phyloP scores from a whole-genome alignment of 352 stramenopile species.

The Phytophthora idaei region DNA sequence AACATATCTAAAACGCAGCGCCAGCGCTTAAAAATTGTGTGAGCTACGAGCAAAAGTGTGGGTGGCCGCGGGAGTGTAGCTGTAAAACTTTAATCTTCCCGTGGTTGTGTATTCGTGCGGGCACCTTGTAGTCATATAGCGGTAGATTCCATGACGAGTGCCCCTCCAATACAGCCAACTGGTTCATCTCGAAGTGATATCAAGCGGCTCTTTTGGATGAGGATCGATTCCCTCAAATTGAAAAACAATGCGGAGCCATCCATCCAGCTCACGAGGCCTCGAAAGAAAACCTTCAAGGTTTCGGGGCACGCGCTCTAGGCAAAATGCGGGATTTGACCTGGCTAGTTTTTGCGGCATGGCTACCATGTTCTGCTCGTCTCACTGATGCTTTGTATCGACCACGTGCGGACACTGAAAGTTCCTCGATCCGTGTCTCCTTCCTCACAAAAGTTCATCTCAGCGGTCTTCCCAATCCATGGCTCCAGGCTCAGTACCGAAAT shows the following conservation, averaged over 20 bases:
- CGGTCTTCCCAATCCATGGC: neutral
- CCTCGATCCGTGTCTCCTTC: conserved; percentile 28
- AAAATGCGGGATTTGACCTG: conserved; percentile 31
- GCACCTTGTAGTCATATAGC: conserved; percentile 15
- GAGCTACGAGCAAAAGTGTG: too few relatives aligned
- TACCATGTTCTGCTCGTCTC: conserved; percentile 23
- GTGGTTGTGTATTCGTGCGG: conserved; percentile 19
- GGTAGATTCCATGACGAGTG: conserved; percentile 6
- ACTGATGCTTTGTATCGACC: conserved; percentile 26
- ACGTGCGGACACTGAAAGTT: conserved; percentile 27
- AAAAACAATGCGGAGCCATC: conserved; percentile 14
- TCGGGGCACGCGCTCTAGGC: conserved; percentile 16
- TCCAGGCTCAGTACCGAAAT: conserved; percentile 27
- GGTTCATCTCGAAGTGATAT: conserved; percentile 20
- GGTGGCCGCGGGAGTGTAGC: too few relatives aligned
- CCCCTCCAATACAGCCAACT: conserved; percentile 11
- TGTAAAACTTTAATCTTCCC: conserved; percentile 4
- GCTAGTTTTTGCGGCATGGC: conserved; percentile 26
- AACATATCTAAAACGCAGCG: too few relatives aligned
- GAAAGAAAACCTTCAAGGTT: conserved; percentile 14
- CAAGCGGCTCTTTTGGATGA: conserved; percentile 27
- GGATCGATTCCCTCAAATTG: neutral
- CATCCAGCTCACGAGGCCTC: conserved; percentile 15
- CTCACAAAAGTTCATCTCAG: conserved; percentile 6
- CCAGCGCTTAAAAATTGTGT: too few relatives aligned